These are phyloP conservation scores for Odonthalia washingtoniensis DNA, from an alignment of 31 red algal genomes.

Conservation along the genomic window DNA sequence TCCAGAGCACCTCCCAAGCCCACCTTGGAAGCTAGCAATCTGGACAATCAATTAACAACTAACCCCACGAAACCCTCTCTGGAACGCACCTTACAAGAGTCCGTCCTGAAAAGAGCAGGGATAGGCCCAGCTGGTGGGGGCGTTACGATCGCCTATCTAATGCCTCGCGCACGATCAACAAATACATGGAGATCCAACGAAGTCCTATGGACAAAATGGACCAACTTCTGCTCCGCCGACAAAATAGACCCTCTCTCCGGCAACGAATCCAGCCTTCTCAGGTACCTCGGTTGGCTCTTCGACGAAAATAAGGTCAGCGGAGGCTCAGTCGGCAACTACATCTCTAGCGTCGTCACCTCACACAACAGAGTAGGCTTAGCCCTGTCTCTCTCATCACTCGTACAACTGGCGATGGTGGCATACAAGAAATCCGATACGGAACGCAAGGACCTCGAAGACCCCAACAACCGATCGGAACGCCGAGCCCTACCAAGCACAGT, in stretches of 20 bases:
- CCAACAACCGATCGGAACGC: neutral
- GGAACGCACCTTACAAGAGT: slow-evolving; percentile 5
- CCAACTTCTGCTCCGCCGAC: slow-evolving; percentile 15
- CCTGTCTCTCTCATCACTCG: slow-evolving; percentile 11
- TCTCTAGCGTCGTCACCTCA: slow-evolving; percentile 19
- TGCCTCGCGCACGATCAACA: neutral
- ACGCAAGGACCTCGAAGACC: neutral
- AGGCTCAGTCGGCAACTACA: slow-evolving; percentile 34
- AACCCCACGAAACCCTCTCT: neutral
- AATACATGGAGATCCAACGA: slow-evolving; percentile 36
- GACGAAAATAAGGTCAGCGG: slow-evolving; percentile 19
- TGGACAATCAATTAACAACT: neutral
- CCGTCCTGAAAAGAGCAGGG: slow-evolving; percentile 1
- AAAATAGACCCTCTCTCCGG: neutral
- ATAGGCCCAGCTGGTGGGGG: neutral
- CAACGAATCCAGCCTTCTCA: neutral
- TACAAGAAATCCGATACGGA: neutral
- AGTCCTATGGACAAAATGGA: slow-evolving; percentile 34
- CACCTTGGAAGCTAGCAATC: slow-evolving; percentile 35
- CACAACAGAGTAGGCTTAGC: slow-evolving; percentile 1
- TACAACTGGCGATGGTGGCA: neutral
- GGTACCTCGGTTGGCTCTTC: slow-evolving; percentile 36
- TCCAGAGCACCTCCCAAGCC: neutral
- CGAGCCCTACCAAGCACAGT: slow-evolving; percentile 26
- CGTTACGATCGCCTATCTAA: slow-evolving; percentile 26